A percentile compares a stretch with the other conserved stretches of the same genome.
phyloP scores from a whole-genome alignment of 352 stramenopile species.

The Thalassiosira ordinaria region DNA sequence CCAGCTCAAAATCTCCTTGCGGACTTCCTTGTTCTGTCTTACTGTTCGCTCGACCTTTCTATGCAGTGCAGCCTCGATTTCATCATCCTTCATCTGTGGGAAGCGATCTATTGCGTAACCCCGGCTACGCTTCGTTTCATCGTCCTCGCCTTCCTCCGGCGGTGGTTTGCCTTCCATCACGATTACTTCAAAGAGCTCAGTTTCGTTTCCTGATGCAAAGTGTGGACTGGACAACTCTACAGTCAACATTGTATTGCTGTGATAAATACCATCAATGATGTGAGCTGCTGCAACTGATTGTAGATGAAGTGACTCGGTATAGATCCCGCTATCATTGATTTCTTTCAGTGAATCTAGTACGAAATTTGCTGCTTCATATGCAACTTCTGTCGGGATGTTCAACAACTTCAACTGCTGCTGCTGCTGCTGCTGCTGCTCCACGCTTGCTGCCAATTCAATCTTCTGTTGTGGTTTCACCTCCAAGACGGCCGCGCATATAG shows the following conservation, averaged over 20 bases:
- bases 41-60: too few relatives aligned
- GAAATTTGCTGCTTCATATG: constrained; percentile 1
- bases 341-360: constrained; percentile 10
- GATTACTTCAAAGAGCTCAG: constrained; percentile 5
- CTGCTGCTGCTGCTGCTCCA: too few relatives aligned
- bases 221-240: neutral
- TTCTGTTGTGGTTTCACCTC: too few relatives aligned
- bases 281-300: neutral
- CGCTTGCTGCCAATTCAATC: too few relatives aligned
- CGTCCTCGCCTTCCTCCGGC: neutral
- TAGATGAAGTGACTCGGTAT: constrained; percentile 4
- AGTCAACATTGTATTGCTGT: constrained; percentile 12
- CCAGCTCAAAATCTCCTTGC: too few relatives aligned
- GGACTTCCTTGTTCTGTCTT: too few relatives aligned
- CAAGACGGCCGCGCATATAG: neutral
- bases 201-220: constrained; percentile 6
- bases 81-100: constrained; percentile 20
- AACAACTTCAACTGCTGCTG: too few relatives aligned
- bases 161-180: constrained; percentile 7
- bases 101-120: constrained; percentile 14
- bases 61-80: too few relatives aligned
- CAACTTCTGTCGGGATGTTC: neutral
- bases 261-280: neutral
- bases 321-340: constrained; percentile 21
- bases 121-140: neutral